Evolutionary conservation across 2,329 filamentous ascomycete species (phyloP), one percentile per base, ranked within the genome.

Genomic region (Aureobasidium lini): DNA sequence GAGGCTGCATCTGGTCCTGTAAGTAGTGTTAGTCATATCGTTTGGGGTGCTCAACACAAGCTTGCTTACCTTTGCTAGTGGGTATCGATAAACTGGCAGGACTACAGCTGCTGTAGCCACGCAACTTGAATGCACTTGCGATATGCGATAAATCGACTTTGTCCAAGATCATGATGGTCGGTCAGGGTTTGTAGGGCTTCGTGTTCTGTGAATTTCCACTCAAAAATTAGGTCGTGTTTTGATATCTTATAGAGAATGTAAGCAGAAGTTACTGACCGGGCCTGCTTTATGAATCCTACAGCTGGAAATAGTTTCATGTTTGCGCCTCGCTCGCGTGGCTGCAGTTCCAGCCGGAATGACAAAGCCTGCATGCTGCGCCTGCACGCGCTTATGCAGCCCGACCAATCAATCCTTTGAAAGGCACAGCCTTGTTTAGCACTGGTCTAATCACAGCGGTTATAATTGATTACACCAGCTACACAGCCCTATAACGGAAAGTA

Each of bases 271-370:
- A n/a, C 8, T 50, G 48, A 50, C 34, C 16, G 18, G 7, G 18
- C 5, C 10, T 37, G 16, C 31, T n/a, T 50, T 50, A 50, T 39
- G 34, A 50, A 37, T n/a, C 2, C 16, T 50, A 13, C 1, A 50
- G 15, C 5, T 11, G 18, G 48, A 50, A 39, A 50, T 34, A 50
- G 34, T 39, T 18, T n/a, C 48, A 50, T n/a, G 46, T 49, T 23
- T 32, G 29, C 44, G 44, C 44, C 44, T 16, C 8, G 7, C 15
- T 32, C 31, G 48, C 16, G 48, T 29, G 48, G 48, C 13, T 50
- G 48, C 48, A 50, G 18, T 44, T 44, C 42, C 18, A 44, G 42
- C 42, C 42, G 42, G 47, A 37, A 50, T 50, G 47, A 50, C 47
- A 50, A 50, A 47, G 29, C 44, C 44, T 37, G 34, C 34, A 36